Percentiles rank a stretch among this genome's conserved stretches.
These are phyloP conservation scores for Cladosporium colombiae DNA, from an alignment of 2,329 filamentous ascomycete genomes.

Conservation along the genomic window DNA sequence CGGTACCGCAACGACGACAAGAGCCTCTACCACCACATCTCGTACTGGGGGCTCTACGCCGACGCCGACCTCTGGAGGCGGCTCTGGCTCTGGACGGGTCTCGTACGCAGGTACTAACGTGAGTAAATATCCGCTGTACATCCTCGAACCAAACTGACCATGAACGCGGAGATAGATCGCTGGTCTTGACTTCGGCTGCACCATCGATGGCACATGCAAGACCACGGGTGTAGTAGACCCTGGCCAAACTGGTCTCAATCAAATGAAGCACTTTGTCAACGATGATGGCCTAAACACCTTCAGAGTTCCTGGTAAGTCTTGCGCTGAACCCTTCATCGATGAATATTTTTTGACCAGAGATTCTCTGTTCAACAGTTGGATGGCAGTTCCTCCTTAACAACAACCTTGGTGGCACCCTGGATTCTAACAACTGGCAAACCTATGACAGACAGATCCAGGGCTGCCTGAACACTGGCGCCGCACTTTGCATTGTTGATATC, in stretches of 20 bases:
- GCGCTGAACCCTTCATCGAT: not conserved
- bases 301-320: slow-evolving; percentile 47
- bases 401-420: slow-evolving; percentile 26
- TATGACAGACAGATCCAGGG: slow-evolving; percentile 36
- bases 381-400: slow-evolving; percentile 34
- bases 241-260: slow-evolving; percentile 35
- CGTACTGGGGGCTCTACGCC: not conserved
- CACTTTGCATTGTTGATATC: slow-evolving; percentile 36
- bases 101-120: slow-evolving; percentile 37
- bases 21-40: slow-evolving; percentile 22
- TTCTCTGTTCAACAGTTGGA: slow-evolving; percentile 32
- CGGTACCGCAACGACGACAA: slow-evolving; percentile 20
- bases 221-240: slow-evolving; percentile 38
- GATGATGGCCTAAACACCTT: slow-evolving; percentile 58
- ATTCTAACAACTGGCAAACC: slow-evolving; percentile 26
- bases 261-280: slow-evolving; percentile 59
- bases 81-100: slow-evolving; percentile 28
- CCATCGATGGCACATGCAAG: slow-evolving; percentile 44
- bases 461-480: slow-evolving; percentile 40
- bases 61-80: not conserved
- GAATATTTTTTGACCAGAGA: not conserved
- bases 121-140: not conserved
- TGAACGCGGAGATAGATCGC: not conserved
- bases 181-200: slow-evolving; percentile 39
- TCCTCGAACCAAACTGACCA: not conserved